These are phyloP conservation scores for Lepidium campestre DNA, from an alignment of 441 rosid species.

Conservation along the genomic window DNA sequence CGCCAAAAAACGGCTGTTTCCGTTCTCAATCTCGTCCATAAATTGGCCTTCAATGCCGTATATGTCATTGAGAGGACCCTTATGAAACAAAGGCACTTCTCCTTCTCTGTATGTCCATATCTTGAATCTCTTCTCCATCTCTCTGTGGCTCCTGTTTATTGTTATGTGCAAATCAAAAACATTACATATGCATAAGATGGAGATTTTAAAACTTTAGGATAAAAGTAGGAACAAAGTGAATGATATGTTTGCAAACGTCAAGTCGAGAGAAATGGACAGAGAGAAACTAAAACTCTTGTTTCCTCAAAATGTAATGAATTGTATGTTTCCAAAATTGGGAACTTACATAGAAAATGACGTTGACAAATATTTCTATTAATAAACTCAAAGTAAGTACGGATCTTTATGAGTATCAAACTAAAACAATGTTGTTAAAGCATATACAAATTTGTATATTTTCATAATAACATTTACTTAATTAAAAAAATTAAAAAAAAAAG, in stretches of 20 bases:
- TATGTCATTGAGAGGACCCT: conserved; percentile 59
- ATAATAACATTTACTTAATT: background rate
- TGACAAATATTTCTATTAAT: conserved; percentile 10
- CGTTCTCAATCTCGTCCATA: conserved; percentile 59
- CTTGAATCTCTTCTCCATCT: conserved; percentile 72
- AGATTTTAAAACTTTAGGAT: background rate
- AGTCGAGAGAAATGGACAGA: background rate
- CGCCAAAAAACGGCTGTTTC: conserved; percentile 40
- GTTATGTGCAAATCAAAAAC: conserved; percentile 4
- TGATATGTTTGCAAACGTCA: conserved; percentile 19
- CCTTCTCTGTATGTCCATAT: conserved; percentile 91
- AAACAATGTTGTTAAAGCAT: background rate
- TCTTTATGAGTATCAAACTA: conserved; percentile 3
- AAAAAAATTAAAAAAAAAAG: background rate
- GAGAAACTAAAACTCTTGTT: background rate
- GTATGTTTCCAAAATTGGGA: conserved; percentile 13
- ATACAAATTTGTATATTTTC: background rate
- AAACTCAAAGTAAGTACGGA: background rate
- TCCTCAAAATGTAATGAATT: background rate
- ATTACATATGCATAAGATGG: conserved; percentile 11
- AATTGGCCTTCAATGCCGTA: conserved; percentile 69
- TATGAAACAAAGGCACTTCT: conserved; percentile 59
- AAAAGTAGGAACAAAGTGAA: background rate
- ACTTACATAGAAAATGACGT: conserved; percentile 3
- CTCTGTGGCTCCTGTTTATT: conserved; percentile 65